Percentiles rank a stretch among this genome's conserved stretches.
phyloP scores from a whole-genome alignment of 2,329 filamentous ascomycete genomes.

The Verruconis gallopava region DNA sequence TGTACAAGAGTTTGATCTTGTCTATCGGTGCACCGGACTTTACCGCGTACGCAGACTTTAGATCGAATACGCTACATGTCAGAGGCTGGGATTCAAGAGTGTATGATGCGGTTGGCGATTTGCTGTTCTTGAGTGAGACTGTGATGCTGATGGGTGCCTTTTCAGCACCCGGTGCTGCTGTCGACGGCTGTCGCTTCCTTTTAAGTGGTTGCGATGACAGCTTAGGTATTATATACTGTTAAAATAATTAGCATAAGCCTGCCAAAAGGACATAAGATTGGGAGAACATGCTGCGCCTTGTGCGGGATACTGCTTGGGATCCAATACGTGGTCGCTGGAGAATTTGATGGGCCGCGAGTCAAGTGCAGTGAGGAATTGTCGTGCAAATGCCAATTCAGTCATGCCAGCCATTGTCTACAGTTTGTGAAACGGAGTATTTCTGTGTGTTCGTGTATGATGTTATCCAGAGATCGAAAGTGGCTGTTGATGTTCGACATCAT shows the following conservation, averaged over 20 bases:
- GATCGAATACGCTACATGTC: slow-evolving; percentile 62
- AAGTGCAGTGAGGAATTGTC: slow-evolving; percentile 66
- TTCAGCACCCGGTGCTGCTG: slow-evolving; percentile 31
- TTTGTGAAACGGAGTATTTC: too few relatives aligned
- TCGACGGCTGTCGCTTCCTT: slow-evolving; percentile 26
- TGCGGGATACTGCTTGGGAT: slow-evolving; percentile 64
- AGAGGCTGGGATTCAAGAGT: slow-evolving; percentile 47
- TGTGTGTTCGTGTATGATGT: too few relatives aligned
- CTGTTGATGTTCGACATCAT: too few relatives aligned
- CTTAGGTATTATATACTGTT: slow-evolving; percentile 58
- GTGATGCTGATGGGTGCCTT: slow-evolving; percentile 28
- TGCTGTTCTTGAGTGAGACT: slow-evolving; percentile 60
- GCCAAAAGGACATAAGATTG: slow-evolving; percentile 22
- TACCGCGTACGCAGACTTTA: slow-evolving; percentile 57
- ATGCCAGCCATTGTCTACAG: slow-evolving; percentile 15
- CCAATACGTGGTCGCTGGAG: slow-evolving; percentile 79
- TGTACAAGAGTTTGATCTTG: slow-evolving; percentile 75
- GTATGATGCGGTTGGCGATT: slow-evolving; percentile 59
- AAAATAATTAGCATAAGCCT: slow-evolving; percentile 1
- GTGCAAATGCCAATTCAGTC: slow-evolving; percentile 69
- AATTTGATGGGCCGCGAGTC: slow-evolving; percentile 71
- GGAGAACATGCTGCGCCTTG: slow-evolving; percentile 54
- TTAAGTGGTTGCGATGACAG: slow-evolving; percentile 40
- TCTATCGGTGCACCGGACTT: slow-evolving; percentile 52
- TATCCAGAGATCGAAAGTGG: too few relatives aligned